These are phyloP conservation scores for Yarrowia bubula DNA, from an alignment of 805 yeast species.

Conservation along the genomic window DNA sequence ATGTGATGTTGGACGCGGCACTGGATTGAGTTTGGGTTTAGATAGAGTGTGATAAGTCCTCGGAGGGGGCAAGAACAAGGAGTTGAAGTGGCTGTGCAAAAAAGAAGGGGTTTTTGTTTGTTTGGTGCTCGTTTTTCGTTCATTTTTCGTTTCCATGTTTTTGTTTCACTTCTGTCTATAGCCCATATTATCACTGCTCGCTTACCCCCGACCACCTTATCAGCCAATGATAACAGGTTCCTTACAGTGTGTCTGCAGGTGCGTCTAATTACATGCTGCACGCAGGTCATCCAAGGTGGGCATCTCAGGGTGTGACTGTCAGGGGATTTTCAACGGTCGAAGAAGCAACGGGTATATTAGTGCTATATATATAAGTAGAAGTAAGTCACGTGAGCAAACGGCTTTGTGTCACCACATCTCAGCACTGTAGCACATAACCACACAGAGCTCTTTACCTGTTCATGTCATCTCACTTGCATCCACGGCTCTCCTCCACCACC, in stretches of 20 bases:
- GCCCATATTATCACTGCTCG: neutral
- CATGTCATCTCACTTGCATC: neutral
- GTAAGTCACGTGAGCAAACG: too few species aligned
- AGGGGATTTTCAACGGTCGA: conserved; percentile 1
- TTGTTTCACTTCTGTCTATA: too few species aligned
- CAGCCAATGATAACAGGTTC: conserved; percentile 22
- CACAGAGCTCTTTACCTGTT: too few species aligned
- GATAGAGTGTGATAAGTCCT: conserved; percentile 22
- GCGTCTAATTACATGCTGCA: neutral
- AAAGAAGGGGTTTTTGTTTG: too few species aligned
- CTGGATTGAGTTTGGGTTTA: conserved; percentile 13
- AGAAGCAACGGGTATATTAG: too few species aligned
- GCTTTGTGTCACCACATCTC: too few species aligned
- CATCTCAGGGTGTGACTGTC: neutral
- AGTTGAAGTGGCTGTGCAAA: too few species aligned
- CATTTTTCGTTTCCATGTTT: too few species aligned
- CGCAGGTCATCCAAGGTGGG: neutral
- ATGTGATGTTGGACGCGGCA: neutral
- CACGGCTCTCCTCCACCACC: conserved; percentile 13
- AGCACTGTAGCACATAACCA: too few species aligned
- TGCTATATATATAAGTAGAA: too few species aligned
- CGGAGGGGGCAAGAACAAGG: neutral
- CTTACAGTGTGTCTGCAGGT: conserved; percentile 24
- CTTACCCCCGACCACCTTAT: neutral
- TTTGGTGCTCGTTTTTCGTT: too few species aligned